phyloP scores from a whole-genome alignment of 176 grass and related monocot species.

The Aegilops sharonensis region DNA sequence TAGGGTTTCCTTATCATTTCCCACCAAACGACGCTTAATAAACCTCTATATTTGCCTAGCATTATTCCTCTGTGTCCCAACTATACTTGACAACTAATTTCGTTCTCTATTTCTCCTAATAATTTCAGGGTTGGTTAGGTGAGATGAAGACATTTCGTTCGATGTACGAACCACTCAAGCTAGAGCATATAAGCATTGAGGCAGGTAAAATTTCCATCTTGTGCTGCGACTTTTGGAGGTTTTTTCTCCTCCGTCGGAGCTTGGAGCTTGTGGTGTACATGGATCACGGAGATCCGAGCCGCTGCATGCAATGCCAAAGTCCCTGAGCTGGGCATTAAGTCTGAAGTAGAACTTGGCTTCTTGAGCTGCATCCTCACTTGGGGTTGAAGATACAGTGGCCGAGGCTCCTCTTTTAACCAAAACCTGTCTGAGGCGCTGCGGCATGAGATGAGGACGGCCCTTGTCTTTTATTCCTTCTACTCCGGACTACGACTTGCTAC shows the following conservation, averaged over 20 bases:
- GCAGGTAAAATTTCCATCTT: slow-evolving; percentile 6
- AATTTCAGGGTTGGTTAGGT: slow-evolving; percentile 47
- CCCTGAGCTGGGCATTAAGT: neutral
- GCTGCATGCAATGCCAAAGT: neutral
- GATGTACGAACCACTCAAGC: slow-evolving; percentile 17
- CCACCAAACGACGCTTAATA: slow-evolving; percentile 30
- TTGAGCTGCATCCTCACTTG: slow-evolving; percentile 6
- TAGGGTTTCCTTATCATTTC: slow-evolving; percentile 39
- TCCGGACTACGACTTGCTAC: neutral
- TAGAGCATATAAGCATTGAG: neutral
- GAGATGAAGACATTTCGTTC: slow-evolving; percentile 17
- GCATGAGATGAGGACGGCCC: neutral
- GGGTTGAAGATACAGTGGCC: neutral
- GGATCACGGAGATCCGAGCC: slow-evolving; percentile 17
- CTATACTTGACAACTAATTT: slow-evolving; percentile 35
- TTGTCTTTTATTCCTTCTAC: neutral
- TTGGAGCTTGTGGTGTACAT: neutral
- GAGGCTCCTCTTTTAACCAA: neutral
- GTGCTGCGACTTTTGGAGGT: neutral
- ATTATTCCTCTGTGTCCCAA: slow-evolving; percentile 30
- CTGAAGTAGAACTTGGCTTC: neutral
- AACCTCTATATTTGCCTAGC: slow-evolving; percentile 9
- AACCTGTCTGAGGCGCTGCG: neutral
- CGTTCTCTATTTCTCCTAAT: neutral
- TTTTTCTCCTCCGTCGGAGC: neutral